Conservation (phyloP, 1,284 basidiomycete genomes). For the Naganishia cerealis region DNA sequence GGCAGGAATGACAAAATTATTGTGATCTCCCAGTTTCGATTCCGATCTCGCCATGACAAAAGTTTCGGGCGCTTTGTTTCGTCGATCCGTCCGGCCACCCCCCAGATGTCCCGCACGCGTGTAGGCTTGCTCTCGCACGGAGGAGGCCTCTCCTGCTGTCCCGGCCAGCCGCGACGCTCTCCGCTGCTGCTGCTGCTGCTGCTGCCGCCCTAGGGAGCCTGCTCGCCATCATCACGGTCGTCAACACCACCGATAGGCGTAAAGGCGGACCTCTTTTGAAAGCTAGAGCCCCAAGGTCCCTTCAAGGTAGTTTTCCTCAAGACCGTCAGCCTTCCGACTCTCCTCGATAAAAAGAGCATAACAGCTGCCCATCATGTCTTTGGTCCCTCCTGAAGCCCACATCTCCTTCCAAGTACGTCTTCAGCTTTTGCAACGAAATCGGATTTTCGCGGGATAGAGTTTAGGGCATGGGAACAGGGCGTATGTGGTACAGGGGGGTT, state of each 20-base stretch:
- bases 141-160: neutral
- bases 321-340: slow-evolving; percentile 24
- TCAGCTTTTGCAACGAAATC: slow-evolving; percentile 10
- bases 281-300: slow-evolving; percentile 24
- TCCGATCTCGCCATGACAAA: neutral
- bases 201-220: neutral
- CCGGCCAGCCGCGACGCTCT: neutral
- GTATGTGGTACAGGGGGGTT: neutral
- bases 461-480: neutral
- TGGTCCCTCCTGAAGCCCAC: slow-evolving; percentile 88
- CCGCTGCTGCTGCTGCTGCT: slow-evolving; percentile 4
- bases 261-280: neutral
- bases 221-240: slow-evolving; percentile 11
- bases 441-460: neutral
- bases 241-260: slow-evolving; percentile 16
- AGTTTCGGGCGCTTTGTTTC: slow-evolving; percentile 2
- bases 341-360: slow-evolving; percentile 29
- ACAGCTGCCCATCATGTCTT: slow-evolving; percentile 66
- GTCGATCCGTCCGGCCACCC: neutral
- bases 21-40: neutral
- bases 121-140: neutral
- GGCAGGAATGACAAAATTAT: neutral
- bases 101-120: neutral
- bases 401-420: slow-evolving; percentile 81
- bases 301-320: slow-evolving; percentile 16